These are phyloP conservation scores for Colletotrichum sp. DNA, from an alignment of 2,329 filamentous ascomycete species.

Conservation along the genomic window DNA sequence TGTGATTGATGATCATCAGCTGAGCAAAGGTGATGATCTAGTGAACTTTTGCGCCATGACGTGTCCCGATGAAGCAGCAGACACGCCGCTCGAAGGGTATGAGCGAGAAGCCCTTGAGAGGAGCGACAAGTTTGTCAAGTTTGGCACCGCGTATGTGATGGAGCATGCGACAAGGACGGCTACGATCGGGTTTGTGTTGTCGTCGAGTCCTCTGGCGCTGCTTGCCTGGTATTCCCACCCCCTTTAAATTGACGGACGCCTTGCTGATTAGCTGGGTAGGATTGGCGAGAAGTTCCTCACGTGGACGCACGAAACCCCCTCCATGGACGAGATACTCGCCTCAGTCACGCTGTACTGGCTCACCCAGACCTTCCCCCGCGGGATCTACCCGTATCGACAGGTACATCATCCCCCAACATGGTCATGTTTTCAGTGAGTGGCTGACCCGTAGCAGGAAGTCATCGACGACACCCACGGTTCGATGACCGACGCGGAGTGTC, in stretches of 20 bases:
- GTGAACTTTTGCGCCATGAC: not conserved
- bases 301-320: not conserved
- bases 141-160: not conserved
- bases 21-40: rapidly evolving
- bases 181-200: not conserved
- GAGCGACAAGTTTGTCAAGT: not conserved
- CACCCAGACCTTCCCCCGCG: not conserved
- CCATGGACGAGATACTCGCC: not conserved
- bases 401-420: not conserved
- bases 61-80: not conserved
- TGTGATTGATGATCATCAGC: not conserved
- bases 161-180: not conserved
- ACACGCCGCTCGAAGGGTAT: not conserved
- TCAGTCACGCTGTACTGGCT: not conserved
- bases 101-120: not conserved
- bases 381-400: not conserved
- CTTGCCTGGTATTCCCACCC: not conserved
- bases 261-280: not conserved
- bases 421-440: rapidly evolving
- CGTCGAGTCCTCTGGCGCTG: not conserved
- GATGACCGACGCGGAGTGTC: not conserved
- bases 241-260: rapidly evolving
- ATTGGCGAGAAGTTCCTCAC: not conserved
- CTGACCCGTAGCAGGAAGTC: not conserved
- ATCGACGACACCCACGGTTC: not conserved